Conservation (phyloP, 2,329 filamentous ascomycete species). For the Alternaria sp. region DNA sequence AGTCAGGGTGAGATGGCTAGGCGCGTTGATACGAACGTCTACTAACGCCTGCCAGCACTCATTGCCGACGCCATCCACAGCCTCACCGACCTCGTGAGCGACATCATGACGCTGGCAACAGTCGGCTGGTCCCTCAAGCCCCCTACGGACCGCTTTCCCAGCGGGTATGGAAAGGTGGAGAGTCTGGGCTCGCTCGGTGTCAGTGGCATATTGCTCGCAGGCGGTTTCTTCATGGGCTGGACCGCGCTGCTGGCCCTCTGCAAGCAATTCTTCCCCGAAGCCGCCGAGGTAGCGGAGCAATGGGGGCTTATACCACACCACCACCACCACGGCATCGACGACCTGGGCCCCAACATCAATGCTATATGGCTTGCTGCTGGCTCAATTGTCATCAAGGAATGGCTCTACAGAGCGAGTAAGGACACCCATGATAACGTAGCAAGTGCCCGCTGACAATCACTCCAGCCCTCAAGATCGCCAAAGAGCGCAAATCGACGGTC, state of each 20-base stretch:
- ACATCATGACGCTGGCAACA: conserved; percentile 90
- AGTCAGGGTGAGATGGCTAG: conserved; percentile 65
- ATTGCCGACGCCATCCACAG: conserved; percentile 95
- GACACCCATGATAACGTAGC: background rate
- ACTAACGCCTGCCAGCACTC: conserved; percentile 63
- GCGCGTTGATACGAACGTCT: background rate
- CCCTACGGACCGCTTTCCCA: conserved; percentile 82
- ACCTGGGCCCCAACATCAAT: conserved; percentile 80
- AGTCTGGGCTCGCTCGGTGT: conserved; percentile 92
- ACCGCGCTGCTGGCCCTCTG: conserved; percentile 65
- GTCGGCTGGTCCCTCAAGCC: conserved; percentile 91
- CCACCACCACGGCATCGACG: conserved; percentile 66
- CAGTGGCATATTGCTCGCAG: conserved; percentile 85
- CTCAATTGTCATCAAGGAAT: conserved; percentile 92
- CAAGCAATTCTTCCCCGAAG: conserved; percentile 57
- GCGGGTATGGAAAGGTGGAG: conserved; percentile 97
- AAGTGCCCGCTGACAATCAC: conserved; percentile 28
- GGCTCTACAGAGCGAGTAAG: conserved; percentile 92
- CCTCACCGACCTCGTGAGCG: conserved; percentile 91
- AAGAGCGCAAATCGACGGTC: conserved; percentile 92
- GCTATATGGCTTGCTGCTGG: conserved; percentile 93
- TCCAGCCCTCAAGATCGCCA: conserved; percentile 90
- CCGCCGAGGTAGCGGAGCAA: conserved; percentile 51
- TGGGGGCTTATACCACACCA: conserved; percentile 60
- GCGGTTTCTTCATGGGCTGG: conserved; percentile 88